These are phyloP conservation scores for Botrytis sinoallii DNA, from an alignment of 2,329 filamentous ascomycete species.

Conservation along the genomic window DNA sequence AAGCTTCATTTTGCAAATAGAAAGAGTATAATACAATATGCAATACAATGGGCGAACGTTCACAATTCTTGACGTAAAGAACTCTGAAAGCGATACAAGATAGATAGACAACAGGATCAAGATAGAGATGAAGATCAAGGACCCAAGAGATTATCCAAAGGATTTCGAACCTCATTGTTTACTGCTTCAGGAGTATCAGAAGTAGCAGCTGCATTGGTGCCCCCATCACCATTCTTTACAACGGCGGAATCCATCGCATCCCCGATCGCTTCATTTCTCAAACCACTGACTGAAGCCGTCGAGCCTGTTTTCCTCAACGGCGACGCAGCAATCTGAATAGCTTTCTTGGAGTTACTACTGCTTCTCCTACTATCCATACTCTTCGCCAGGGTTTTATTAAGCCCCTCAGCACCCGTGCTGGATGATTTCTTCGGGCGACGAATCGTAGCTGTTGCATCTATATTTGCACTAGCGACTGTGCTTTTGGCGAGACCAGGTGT, in stretches of 20 bases:
- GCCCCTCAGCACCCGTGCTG: constrained; percentile 62
- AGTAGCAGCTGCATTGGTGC: background rate
- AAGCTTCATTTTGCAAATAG: background rate
- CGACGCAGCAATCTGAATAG: constrained; percentile 45
- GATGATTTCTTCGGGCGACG: constrained; percentile 44
- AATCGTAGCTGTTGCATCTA: constrained; percentile 79
- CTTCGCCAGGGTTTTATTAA: constrained; percentile 76
- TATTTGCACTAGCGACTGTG: constrained; percentile 82
- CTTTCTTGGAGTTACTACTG: constrained; percentile 81
- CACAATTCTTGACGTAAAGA: background rate
- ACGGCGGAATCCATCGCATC: background rate
- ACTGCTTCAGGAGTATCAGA: constrained; percentile 18
- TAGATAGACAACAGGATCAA: background rate
- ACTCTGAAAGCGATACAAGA: background rate
- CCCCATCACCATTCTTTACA: constrained; percentile 17
- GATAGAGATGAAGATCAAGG: constrained; percentile 26
- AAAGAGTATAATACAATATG: background rate
- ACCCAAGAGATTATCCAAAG: constrained; percentile 34
- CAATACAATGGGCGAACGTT: background rate
- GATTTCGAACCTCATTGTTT: constrained; percentile 33
- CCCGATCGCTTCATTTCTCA: constrained; percentile 24
- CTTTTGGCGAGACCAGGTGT: constrained; percentile 89
- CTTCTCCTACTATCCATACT: constrained; percentile 89
- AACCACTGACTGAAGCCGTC: constrained; percentile 28
- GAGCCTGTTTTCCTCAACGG: constrained; percentile 30